Base-by-base conservation (phyloP, 352 stramenopile genomes). In the Saprolegnia diclina region DNA sequence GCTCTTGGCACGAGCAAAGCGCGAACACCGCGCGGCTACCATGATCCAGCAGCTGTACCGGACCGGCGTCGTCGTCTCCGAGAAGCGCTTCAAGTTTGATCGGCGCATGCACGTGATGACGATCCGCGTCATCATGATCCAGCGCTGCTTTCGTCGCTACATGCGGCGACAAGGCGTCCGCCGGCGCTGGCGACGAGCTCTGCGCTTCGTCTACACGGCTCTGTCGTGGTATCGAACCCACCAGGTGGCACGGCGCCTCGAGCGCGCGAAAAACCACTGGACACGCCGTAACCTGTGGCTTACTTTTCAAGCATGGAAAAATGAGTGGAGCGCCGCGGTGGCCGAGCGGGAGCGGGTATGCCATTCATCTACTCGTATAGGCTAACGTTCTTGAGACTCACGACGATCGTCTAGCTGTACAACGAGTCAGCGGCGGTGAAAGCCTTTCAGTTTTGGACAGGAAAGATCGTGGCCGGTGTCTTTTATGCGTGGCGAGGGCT, bases 371-470 rank as follows among this genome's bases (percentile, higher is more conserved):
- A 1, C 11, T 22, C 29, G 14, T 55, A 24, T 19, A 52, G 45
- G 21, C 21, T 52, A 52, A 52, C 21, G 45, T 52, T 13, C n/a
- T n/a, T n/a, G n/a, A n/a, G n/a, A n/a, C n/a, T 14, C 40, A 53
- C 16, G 4, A 40, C 0, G 40, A 42, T 16, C 14, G 38, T 21
- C 13, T 69, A 69, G 63, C 44, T 45, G n/a, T 69, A 24, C 26
- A 55, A 69, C 9, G 32, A 24, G 1, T 61, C 48, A 13, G 63
- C 63, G 19, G 79, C 82, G 0, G 57, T 78, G 5, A 83, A 83
- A 62, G 85, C 85, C 18, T 61, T 92, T 4, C 64, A 74, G 0
- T 90, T 91, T 53, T 94, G 81, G 82, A 73, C 76, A 0, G 76
- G 84, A 18, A 82, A 81, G 52, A 81, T 71, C n/a, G 10, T 91